phyloP scores from a whole-genome alignment of 768 basidiomycete species.

The Tulasnella calospora region DNA sequence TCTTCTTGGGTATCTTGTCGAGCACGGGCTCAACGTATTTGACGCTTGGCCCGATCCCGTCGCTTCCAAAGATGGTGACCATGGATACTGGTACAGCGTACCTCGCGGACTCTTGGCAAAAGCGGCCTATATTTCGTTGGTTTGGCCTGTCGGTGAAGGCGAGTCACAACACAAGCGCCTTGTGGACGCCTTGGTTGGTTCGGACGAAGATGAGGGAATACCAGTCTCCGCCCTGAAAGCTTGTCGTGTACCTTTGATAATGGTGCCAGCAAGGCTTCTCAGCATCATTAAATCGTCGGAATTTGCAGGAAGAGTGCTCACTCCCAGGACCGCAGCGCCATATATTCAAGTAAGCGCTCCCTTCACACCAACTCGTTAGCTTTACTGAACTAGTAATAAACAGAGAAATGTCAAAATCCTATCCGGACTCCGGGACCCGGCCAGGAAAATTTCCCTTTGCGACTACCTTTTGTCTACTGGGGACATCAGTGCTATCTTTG shows the following conservation, averaged over 20 bases:
- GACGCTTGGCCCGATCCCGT: background rate
- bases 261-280: background rate
- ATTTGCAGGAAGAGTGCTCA: background rate
- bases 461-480: conserved; percentile 2
- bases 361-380: background rate
- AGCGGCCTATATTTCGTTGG: conserved; percentile 28
- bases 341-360: background rate
- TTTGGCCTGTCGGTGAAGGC: background rate
- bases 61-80: conserved; percentile 29
- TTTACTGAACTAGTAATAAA: no score
- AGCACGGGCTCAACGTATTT: conserved; percentile 32
- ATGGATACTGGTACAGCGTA: conserved; percentile 42
- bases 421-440: background rate
- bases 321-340: background rate
- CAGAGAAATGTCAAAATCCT: background rate
- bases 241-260: background rate
- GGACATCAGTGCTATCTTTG: background rate
- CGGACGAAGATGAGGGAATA: no score
- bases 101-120: conserved; percentile 37
- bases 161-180: background rate
- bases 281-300: background rate
- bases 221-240: background rate
- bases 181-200: background rate
- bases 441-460: background rate
- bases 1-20: conserved; percentile 36